Base-by-base conservation (phyloP, 2,329 filamentous ascomycete species). In the Hypomyces perniciosus region DNA sequence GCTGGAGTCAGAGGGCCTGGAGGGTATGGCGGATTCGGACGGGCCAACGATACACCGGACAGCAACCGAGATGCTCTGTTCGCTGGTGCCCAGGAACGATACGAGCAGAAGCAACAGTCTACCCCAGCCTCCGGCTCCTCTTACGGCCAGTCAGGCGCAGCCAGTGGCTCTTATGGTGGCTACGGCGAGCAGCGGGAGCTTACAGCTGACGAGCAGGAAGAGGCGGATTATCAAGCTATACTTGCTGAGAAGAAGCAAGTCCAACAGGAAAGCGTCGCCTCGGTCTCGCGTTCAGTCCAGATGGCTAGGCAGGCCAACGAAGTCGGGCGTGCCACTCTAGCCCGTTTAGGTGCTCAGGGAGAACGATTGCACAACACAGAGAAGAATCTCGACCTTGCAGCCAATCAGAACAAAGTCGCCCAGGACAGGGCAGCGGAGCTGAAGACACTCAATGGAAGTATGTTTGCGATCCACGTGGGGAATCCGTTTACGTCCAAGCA, bases 321-420 rank as follows among this genome's bases (percentile, higher is more conserved):
- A 50, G 66, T 91, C 31, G 88, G 86, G 42, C 79, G 84, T 27
- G 79, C 81, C 46, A 91, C 87, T 0, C 76, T 92, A 35, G 84
- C 82, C 37, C 78, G 86, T 51, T 79, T 95, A 9, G 87, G 85
- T 48, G 81, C 79, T 10, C 90, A 96, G 67, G 86, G 86, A 53
- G 89, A 95, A 64, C 79, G 85, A 12, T 78, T 95, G 50, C 82
- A 91, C 65, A 89, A 91, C 62, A 88, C 86, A 1, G 88, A 95
- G 67, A 82, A 81, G 68, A 90, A 92, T 61, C 77, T 96, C 51
- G 89, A 96, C 60, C 75, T 88, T 57, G 86, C 90, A 4, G 72
- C 80, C n/a, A 85, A 85, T 56, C 84, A 90, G 64, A 88, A 88
- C 60, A 81, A 83, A 52, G 73, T 87, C 53, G 88, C 88, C 0